Evolutionary conservation across 2,329 filamentous ascomycete genomes (phyloP).

Genomic region (Mycosphaerella sp.): DNA sequence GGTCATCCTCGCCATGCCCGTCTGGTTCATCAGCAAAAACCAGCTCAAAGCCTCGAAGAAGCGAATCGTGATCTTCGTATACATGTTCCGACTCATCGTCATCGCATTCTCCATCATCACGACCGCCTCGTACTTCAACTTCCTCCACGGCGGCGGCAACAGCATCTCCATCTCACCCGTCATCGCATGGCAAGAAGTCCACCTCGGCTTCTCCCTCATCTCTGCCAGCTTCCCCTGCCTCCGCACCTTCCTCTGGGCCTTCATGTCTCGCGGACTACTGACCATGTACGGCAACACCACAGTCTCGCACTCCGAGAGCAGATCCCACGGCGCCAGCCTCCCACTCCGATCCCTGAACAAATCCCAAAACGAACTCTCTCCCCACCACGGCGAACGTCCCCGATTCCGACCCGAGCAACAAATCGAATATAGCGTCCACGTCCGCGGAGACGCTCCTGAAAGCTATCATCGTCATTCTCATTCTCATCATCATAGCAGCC

Average conservation of each 20-base stretch:
- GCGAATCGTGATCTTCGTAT: constrained; percentile 22
- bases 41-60: constrained; percentile 23
- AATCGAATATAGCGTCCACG: constrained; percentile 3
- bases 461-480: too few species aligned
- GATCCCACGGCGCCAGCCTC: constrained; percentile 13
- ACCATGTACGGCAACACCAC: constrained; percentile 25
- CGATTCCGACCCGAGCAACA: constrained; percentile 4
- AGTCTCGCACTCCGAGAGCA: constrained; percentile 4
- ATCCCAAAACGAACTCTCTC: neutral
- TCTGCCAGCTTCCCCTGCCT: constrained; percentile 26
- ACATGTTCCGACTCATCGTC: constrained; percentile 19
- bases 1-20: constrained; percentile 22
- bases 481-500: too few species aligned
- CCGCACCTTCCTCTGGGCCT: constrained; percentile 25
- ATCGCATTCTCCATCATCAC: constrained; percentile 18
- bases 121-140: constrained; percentile 23
- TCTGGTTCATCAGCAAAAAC: constrained; percentile 25
- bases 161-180: constrained; percentile 22
- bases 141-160: constrained; percentile 14
- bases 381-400: neutral
- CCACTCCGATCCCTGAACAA: constrained; percentile 18
- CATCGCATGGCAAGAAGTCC: constrained; percentile 23
- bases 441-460: constrained; percentile 1
- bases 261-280: constrained; percentile 21
- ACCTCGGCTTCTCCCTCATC: constrained; percentile 25